Evolutionary conservation across 805 yeast genomes (phyloP).

Genomic region (Candida tammaniensis): DNA sequence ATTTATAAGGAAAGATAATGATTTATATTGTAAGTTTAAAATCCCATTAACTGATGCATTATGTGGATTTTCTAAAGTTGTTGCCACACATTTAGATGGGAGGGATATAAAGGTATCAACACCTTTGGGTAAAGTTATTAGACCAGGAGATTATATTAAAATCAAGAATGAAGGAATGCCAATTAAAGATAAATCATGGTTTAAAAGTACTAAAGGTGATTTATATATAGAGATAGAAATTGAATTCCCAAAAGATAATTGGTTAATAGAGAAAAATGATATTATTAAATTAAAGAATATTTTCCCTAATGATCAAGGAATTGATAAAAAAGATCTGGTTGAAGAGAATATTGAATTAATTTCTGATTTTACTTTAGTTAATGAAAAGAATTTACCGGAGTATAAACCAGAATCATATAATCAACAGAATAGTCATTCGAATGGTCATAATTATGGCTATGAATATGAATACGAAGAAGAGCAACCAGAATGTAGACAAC

Average conservation of each 20-base stretch:
- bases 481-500: slow-evolving; percentile 37
- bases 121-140: slow-evolving; percentile 76
- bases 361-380: slow-evolving; percentile 30
- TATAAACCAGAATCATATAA: slow-evolving; percentile 19
- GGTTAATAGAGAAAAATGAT: slow-evolving; percentile 78
- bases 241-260: slow-evolving; percentile 79
- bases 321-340: slow-evolving; percentile 18
- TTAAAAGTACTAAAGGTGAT: slow-evolving; percentile 52
- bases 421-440: slow-evolving; percentile 11
- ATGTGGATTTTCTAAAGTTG: slow-evolving; percentile 70
- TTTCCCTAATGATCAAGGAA: slow-evolving; percentile 43
- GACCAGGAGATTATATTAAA: slow-evolving; percentile 69
- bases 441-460: slow-evolving; percentile 12
- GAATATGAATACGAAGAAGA: slow-evolving; percentile 6
- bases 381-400: slow-evolving; percentile 25
- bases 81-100: slow-evolving; percentile 76
- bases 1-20: slow-evolving; percentile 59
- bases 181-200: slow-evolving; percentile 33
- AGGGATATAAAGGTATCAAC: slow-evolving; percentile 63
- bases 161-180: slow-evolving; percentile 87
- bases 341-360: slow-evolving; percentile 37
- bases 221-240: slow-evolving; percentile 67
- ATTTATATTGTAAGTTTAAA: slow-evolving; percentile 56
- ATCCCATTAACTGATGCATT: slow-evolving; percentile 78
- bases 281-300: slow-evolving; percentile 50